Conservation (phyloP, 352 stramenopile species). For the Phytophthora quininea region DNA sequence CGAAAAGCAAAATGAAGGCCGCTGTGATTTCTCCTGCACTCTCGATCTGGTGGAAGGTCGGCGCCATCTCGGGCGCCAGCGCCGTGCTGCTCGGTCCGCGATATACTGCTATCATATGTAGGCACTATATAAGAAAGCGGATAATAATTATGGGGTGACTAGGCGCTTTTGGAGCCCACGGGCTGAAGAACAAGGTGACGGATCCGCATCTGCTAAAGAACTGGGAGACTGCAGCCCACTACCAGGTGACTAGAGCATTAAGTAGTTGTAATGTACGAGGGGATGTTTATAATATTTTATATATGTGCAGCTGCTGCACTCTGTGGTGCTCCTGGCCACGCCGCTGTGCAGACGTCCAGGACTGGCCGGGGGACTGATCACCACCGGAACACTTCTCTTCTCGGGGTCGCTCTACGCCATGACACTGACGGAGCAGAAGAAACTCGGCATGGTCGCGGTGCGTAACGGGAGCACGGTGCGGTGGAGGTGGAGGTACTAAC, state of each 20-base stretch:
- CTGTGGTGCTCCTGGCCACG: constrained; percentile 68
- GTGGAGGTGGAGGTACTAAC: constrained; percentile 7
- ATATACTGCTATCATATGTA: too few species aligned
- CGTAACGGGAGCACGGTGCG: constrained; percentile 5
- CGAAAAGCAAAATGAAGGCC: constrained; percentile 46
- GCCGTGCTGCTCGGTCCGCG: constrained; percentile 60
- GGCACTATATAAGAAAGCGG: too few species aligned
- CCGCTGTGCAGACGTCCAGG: constrained; percentile 67
- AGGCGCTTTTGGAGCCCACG: constrained; percentile 85
- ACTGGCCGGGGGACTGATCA: constrained; percentile 62
- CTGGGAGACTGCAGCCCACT: constrained; percentile 83
- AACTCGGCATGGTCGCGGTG: constrained; percentile 82
- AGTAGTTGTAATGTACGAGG: not conserved
- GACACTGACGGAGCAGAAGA: constrained; percentile 74
- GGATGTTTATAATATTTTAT: not conserved
- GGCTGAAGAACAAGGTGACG: constrained; percentile 64
- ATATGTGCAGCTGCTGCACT: constrained; percentile 62
- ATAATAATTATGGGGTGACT: not conserved
- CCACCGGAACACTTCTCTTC: constrained; percentile 73
- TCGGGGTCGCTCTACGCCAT: constrained; percentile 82
- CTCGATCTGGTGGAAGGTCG: constrained; percentile 85
- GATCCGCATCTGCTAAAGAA: constrained; percentile 86
- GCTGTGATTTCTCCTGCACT: constrained; percentile 62
- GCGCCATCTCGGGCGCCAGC: constrained; percentile 69
- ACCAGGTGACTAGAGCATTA: constrained; percentile 50